Evolutionary conservation across 176 grass and related monocot genomes (phyloP), one percentile per base, ranked within the genome.

Genomic region (Puccinellia tenuiflora): DNA sequence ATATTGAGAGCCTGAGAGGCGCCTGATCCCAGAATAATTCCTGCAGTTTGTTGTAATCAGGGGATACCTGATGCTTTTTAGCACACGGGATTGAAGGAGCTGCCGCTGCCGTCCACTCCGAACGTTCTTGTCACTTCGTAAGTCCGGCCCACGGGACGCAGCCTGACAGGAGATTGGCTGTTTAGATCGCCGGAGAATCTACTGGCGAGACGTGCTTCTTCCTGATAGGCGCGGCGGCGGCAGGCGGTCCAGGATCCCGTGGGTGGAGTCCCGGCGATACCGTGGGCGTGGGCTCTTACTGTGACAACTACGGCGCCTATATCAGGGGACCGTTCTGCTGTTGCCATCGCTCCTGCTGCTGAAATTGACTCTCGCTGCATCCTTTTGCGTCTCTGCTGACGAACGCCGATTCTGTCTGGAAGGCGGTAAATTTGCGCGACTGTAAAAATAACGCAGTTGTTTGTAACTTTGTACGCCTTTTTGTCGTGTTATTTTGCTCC

Each of bases 31-130:
- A 50, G 59, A 9, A 39, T 54, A 5, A 45, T 29, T 66, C 61
- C 30, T 24, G 42, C 48, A 72, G 0, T 20, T 3, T 46, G 22
- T 43, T 68, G 18, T 38, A 79, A 65, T 33, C 56, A 13, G 75
- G 63, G 86, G 30, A 69, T 50, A 55, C 39, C 16, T 68, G 70
- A 42, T 85, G 50, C 50, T 85, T 38, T 40, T 34, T 13, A 43
- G 87, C 88, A 86, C 88, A 86, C 88, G 78, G 83, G 75, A 73
- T 86, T 25, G 83, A 20, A 78, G 60, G 26, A 30, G 62, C 42
- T 20, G 80, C 64, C 57, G 35, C n/a, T n/a, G n/a, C n/a, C n/a
- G n/a, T 18, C 8, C n/a, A n/a, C n/a, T n/a, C n/a, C 12, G 17
- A 28, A 74, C 18, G 73, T 64, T 37, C 39, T 15, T 33, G 60